phyloP scores from a whole-genome alignment of 2,329 filamentous ascomycete genomes.

The Anthostomella pinea region DNA sequence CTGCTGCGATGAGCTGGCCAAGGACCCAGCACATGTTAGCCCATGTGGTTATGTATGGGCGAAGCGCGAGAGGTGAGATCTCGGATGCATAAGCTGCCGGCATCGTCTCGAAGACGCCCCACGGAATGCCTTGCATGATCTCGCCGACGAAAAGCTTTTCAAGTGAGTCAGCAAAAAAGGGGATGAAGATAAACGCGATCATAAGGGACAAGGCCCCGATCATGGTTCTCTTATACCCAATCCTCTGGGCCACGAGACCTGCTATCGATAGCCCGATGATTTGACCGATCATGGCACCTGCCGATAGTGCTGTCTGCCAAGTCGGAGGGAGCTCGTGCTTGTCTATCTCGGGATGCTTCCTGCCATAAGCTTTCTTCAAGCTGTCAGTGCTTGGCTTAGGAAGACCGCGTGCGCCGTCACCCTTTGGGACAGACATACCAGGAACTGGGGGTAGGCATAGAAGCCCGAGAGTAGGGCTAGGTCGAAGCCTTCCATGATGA shows the following conservation, averaged over 20 bases:
- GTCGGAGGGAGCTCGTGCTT: constrained; percentile 37
- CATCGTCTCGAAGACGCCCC: constrained; percentile 26
- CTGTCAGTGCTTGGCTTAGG: too few species aligned
- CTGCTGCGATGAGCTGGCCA: constrained; percentile 37
- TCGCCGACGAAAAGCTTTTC: constrained; percentile 32
- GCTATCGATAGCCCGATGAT: constrained; percentile 41
- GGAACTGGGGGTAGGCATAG: constrained; percentile 15
- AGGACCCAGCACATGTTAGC: constrained; percentile 37
- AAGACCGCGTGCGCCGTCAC: too few species aligned
- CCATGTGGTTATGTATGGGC: constrained; percentile 27
- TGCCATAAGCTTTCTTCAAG: constrained; percentile 25
- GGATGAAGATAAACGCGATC: constrained; percentile 36
- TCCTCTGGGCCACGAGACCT: constrained; percentile 37
- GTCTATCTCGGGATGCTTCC: constrained; percentile 13
- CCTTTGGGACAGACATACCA: not conserved
- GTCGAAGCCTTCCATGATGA: constrained; percentile 30
- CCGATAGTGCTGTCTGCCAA: constrained; percentile 43
- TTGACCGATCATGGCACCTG: constrained; percentile 38
- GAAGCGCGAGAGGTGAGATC: constrained; percentile 25
- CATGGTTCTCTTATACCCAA: constrained; percentile 37
- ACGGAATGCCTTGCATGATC: constrained; percentile 36
- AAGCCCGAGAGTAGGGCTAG: constrained; percentile 27
- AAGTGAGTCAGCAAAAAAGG: constrained; percentile 36
- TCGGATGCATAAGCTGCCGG: constrained; percentile 29
- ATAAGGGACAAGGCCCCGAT: constrained; percentile 32